phyloP scores from a whole-genome alignment of 495 filamentous ascomycete species.

The Penicillium lividum region DNA sequence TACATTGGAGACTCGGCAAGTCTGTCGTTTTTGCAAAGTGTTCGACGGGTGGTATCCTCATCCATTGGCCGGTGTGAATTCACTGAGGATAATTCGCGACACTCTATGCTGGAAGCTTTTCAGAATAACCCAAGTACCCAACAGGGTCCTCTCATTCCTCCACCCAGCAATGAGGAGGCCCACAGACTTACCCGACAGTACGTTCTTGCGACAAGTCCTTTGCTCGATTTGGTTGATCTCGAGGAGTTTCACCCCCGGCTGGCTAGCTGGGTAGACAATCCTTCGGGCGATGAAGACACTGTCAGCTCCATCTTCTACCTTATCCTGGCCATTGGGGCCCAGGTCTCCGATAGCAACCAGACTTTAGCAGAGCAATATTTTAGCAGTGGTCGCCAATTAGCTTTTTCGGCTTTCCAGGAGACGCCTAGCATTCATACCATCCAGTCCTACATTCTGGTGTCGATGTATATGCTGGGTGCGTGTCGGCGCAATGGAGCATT shows the following conservation, averaged over 20 bases:
- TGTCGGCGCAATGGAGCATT: constrained; percentile 64
- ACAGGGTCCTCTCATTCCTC: constrained; percentile 30
- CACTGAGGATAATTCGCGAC: constrained; percentile 66
- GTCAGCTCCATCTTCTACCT: constrained; percentile 58
- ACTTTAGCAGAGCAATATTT: constrained; percentile 51
- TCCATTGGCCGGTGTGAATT: constrained; percentile 66
- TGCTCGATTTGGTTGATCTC: constrained; percentile 43
- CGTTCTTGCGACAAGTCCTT: constrained; percentile 42
- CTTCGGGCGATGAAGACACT: constrained; percentile 43
- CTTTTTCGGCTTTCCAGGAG: constrained; percentile 55
- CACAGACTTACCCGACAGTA: constrained; percentile 41
- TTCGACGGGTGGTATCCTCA: constrained; percentile 70
- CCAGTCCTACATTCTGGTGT: constrained; percentile 59
- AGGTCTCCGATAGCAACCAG: constrained; percentile 50
- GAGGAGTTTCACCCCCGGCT: constrained; percentile 38
- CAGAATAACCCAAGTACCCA: constrained; percentile 41
- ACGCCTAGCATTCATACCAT: constrained; percentile 58
- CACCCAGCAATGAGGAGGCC: constrained; percentile 38
- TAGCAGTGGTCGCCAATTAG: constrained; percentile 55
- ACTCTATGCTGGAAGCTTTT: constrained; percentile 65
- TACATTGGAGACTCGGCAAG: constrained; percentile 76
- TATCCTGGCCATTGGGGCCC: constrained; percentile 62
- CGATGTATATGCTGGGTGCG: constrained; percentile 60
- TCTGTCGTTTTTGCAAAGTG: constrained; percentile 68
- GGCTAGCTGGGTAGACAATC: constrained; percentile 44